Evolutionary conservation across 2,329 filamentous ascomycete species (phyloP).

Genomic region (Scopulariopsis brevicaulis): DNA sequence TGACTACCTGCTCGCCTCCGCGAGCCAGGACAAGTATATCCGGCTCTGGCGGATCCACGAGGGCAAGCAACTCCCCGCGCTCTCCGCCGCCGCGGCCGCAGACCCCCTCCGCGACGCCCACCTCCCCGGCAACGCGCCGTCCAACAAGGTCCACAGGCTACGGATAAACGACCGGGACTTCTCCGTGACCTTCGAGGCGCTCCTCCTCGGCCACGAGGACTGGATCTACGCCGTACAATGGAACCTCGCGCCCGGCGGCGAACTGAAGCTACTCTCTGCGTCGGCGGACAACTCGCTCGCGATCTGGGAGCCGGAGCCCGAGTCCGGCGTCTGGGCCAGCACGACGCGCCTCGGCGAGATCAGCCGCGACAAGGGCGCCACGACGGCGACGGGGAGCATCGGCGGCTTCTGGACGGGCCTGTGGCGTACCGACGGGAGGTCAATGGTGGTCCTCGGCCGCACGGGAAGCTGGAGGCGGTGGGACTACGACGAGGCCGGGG

Average conservation of each 20-base stretch:
- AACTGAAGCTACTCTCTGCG: conserved; percentile 62
- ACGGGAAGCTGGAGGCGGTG: conserved; percentile 92
- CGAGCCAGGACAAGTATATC: conserved; percentile 95
- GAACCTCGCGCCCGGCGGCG: conserved; percentile 36
- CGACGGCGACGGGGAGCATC: conserved; percentile 88
- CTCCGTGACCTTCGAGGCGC: conserved; percentile 82
- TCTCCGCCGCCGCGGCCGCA: conserved; percentile 36
- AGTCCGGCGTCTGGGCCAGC: conserved; percentile 86
- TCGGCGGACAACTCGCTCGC: conserved; percentile 93
- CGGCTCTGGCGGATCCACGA: conserved; percentile 80
- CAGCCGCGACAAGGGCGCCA: conserved; percentile 87
- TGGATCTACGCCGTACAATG: conserved; percentile 91
- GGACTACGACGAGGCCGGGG: conserved; percentile 48
- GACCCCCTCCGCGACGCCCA: conserved; percentile 48
- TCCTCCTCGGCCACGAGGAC: conserved; percentile 91
- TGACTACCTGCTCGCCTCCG: conserved; percentile 78
- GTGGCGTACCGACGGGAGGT: conserved; percentile 56
- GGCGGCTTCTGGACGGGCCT: conserved; percentile 95
- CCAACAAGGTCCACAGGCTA: conserved; percentile 82
- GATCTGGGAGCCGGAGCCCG: conserved; percentile 78
- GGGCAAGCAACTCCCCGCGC: conserved; percentile 51
- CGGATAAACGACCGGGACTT: conserved; percentile 50
- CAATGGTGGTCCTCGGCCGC: conserved; percentile 72
- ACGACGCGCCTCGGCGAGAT: conserved; percentile 82
- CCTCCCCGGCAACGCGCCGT: conserved; percentile 58